Percentiles rank a stretch among this genome's conserved stretches.
Conservation (phyloP, 768 basidiomycete species). For the Lentinula edodes region DNA sequence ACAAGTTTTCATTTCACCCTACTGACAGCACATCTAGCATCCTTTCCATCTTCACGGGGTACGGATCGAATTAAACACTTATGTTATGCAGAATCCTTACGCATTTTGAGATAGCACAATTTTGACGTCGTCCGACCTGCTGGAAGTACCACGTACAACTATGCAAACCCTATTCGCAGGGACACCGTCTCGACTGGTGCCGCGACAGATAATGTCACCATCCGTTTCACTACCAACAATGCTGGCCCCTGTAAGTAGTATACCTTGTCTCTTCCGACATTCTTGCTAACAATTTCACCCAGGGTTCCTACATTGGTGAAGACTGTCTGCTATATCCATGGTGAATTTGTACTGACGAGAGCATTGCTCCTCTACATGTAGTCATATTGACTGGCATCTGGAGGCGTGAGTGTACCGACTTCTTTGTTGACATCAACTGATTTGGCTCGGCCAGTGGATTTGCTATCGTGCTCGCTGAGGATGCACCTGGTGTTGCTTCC, state of each 20-base stretch:
- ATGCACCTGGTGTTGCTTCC: neutral
- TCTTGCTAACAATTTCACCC: neutral
- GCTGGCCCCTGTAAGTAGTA: conserved; percentile 41
- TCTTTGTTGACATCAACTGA: neutral
- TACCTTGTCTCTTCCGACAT: neutral
- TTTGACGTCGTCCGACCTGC: conserved; percentile 36
- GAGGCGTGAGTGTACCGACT: conserved; percentile 16
- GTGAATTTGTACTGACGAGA: neutral
- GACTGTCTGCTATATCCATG: neutral
- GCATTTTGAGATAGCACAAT: conserved; percentile 14
- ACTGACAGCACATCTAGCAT: conserved; percentile 9
- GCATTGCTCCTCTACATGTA: neutral
- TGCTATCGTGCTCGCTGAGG: conserved; percentile 12
- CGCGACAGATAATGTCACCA: conserved; percentile 38
- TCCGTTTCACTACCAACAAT: conserved; percentile 63
- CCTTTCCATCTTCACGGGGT: conserved; percentile 26
- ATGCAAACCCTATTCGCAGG: conserved; percentile 45
- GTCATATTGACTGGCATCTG: conserved; percentile 34
- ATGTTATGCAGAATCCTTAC: neutral
- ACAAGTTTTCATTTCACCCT: neutral
- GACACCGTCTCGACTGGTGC: conserved; percentile 43
- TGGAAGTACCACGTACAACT: conserved; percentile 29
- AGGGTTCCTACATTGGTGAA: conserved; percentile 40
- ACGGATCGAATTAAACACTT: neutral
- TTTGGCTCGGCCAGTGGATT: conserved; percentile 1